Percentiles rank a stretch among this genome's conserved stretches.
Evolutionary conservation across 352 stramenopile species (phyloP).

Genomic region (Phytophthora boehmeriae): DNA sequence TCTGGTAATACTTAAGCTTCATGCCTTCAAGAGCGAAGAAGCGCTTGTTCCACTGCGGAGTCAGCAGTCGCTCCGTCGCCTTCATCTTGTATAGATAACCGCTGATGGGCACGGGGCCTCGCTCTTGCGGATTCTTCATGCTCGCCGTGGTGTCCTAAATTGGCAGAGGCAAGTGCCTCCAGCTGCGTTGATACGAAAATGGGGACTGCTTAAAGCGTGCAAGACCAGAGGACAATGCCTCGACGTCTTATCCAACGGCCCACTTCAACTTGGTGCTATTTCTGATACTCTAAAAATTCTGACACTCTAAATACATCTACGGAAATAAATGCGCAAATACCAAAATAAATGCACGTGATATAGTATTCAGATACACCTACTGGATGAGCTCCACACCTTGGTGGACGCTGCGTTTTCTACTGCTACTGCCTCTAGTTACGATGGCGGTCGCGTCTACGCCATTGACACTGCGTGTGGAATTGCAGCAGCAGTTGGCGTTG

Average conservation of each 20-base stretch:
- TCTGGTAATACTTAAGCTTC: slow-evolving; percentile 83
- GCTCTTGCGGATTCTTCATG: slow-evolving; percentile 64
- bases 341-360: background rate
- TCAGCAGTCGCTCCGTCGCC: slow-evolving; percentile 65
- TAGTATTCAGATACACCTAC: background rate
- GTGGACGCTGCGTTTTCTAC: slow-evolving; percentile 16
- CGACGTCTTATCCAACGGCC: slow-evolving; percentile 24
- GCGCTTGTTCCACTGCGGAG: slow-evolving; percentile 81
- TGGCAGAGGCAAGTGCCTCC: background rate
- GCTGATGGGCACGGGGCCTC: slow-evolving; percentile 73
- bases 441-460: slow-evolving; percentile 22
- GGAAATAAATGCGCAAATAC: background rate
- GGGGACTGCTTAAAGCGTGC: background rate
- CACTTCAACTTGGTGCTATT: slow-evolving; percentile 23
- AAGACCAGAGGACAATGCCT: background rate
- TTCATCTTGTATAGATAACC: slow-evolving; percentile 90
- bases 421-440: slow-evolving; percentile 14
- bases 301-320: too few relatives aligned
- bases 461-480: slow-evolving; percentile 41
- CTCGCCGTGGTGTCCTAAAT: slow-evolving; percentile 16
- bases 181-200: slow-evolving; percentile 11
- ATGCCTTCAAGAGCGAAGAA: slow-evolving; percentile 80
- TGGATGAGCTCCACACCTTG: background rate
- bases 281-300: slow-evolving; percentile 13
- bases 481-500: slow-evolving; percentile 35